Conservation (phyloP, 2,329 filamentous ascomycete genomes). For the Pestalotiopsis sp. region DNA sequence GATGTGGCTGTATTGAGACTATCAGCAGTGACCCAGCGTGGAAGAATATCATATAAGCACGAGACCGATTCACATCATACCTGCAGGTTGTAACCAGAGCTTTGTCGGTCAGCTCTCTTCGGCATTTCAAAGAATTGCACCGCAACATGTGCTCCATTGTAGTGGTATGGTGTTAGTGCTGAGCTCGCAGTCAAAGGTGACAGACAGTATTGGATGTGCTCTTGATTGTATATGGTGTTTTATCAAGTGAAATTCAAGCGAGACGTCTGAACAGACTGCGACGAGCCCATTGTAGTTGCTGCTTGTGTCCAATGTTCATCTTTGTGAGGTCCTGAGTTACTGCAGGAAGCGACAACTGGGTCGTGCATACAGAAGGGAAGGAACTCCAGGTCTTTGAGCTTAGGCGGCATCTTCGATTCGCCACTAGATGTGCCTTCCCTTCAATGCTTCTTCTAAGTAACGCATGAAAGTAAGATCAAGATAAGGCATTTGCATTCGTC, state of each 20-base stretch:
- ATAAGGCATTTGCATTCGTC: too few relatives aligned
- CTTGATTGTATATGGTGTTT: too few relatives aligned
- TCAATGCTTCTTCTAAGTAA: too few relatives aligned
- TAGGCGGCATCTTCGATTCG: neutral
- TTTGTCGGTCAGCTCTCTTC: conserved; percentile 66
- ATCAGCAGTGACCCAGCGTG: neutral
- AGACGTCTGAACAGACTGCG: too few relatives aligned
- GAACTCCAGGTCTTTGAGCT: too few relatives aligned
- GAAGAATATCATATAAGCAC: neutral
- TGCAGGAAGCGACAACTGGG: too few relatives aligned
- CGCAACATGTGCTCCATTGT: conserved; percentile 74
- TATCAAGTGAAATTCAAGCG: too few relatives aligned
- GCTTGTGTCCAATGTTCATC: too few relatives aligned
- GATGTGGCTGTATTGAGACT: conserved; percentile 64
- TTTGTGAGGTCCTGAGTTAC: too few relatives aligned
- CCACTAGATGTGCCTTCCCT: neutral
- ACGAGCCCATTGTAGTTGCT: too few relatives aligned
- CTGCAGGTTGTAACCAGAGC: conserved; percentile 91
- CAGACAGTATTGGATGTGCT: neutral
- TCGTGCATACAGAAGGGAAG: too few relatives aligned
- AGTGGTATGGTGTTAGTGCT: neutral
- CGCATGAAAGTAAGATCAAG: too few relatives aligned
- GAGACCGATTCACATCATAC: conserved; percentile 41
- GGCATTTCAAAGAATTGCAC: conserved; percentile 82
- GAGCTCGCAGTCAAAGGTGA: neutral